Conservation (phyloP, 441 rosid species). For the Croton laevigatus region DNA sequence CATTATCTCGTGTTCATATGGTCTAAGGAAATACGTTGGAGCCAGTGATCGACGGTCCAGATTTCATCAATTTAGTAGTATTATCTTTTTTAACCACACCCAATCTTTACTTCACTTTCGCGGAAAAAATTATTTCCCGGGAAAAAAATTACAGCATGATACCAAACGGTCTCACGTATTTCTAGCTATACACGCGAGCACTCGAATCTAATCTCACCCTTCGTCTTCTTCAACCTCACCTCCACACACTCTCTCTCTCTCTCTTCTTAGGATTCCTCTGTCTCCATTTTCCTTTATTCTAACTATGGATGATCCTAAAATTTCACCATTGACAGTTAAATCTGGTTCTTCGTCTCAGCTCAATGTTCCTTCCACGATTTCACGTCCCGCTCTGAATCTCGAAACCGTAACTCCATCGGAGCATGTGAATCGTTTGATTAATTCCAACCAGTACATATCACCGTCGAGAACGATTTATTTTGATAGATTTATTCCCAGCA, state of each 20-base stretch:
- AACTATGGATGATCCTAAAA: slow-evolving; percentile 48
- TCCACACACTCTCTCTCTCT: slow-evolving; percentile 1
- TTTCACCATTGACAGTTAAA: slow-evolving; percentile 24
- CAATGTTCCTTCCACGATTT: slow-evolving; percentile 48
- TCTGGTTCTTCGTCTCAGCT: slow-evolving; percentile 28
- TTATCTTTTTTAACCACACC: neutral
- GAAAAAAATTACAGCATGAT: slow-evolving; percentile 22
- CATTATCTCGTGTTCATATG: too few relatives aligned
- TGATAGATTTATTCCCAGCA: slow-evolving; percentile 88
- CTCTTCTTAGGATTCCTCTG: slow-evolving; percentile 17
- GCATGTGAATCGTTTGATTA: slow-evolving; percentile 67
- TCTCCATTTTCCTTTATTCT: slow-evolving; percentile 1
- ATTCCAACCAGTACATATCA: slow-evolving; percentile 53
- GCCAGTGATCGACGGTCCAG: neutral
- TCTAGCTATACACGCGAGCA: slow-evolving; percentile 3
- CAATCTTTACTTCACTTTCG: slow-evolving; percentile 2
- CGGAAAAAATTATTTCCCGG: slow-evolving; percentile 29
- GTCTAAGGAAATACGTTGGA: too few relatives aligned
- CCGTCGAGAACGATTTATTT: slow-evolving; percentile 86
- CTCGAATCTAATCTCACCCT: neutral
- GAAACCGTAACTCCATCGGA: slow-evolving; percentile 26
- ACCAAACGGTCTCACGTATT: neutral
- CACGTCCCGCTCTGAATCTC: slow-evolving; percentile 31
- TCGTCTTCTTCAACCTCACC: slow-evolving; percentile 15
- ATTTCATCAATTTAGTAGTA: neutral